Conservation (phyloP, 371 early-diverging fungal species). For the Mucor racemosus region DNA sequence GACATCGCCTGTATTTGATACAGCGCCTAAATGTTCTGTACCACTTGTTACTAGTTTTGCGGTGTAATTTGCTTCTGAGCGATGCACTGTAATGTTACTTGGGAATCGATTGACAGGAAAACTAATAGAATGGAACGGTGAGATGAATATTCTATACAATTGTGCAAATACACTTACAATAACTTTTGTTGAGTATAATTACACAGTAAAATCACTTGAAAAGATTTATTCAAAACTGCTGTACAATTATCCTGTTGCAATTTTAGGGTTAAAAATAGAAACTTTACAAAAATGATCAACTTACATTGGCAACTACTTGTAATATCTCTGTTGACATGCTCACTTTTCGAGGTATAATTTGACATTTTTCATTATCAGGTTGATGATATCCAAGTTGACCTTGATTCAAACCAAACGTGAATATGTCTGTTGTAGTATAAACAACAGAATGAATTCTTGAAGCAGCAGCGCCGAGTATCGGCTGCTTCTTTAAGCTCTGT, state of each 20-base stretch:
- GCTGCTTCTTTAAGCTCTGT: conserved; percentile 57
- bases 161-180: conserved; percentile 26
- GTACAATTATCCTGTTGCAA: conserved; percentile 53
- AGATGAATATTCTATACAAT: neutral
- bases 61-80: conserved; percentile 22
- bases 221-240: conserved; percentile 46
- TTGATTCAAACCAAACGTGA: conserved; percentile 76
- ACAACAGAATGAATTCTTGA: conserved; percentile 74
- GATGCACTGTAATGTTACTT: conserved; percentile 39
- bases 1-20: conserved; percentile 57
- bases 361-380: conserved; percentile 47
- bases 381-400: conserved; percentile 75
- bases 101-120: conserved; percentile 56
- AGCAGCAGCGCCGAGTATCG: conserved; percentile 70
- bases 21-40: conserved; percentile 54
- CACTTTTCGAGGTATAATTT: conserved; percentile 56
- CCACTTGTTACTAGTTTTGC: conserved; percentile 45
- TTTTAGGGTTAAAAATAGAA: neutral
- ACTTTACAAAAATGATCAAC: neutral
- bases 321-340: conserved; percentile 49
- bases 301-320: conserved; percentile 58
- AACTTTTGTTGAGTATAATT: conserved; percentile 56
- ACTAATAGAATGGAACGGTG: conserved; percentile 4
- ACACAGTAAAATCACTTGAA: conserved; percentile 55
- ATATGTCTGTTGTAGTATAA: conserved; percentile 60